Percentiles rank a stretch among this genome's conserved stretches.
Conservation (phyloP, 495 filamentous ascomycete genomes). For the Penicillium silybi region DNA sequence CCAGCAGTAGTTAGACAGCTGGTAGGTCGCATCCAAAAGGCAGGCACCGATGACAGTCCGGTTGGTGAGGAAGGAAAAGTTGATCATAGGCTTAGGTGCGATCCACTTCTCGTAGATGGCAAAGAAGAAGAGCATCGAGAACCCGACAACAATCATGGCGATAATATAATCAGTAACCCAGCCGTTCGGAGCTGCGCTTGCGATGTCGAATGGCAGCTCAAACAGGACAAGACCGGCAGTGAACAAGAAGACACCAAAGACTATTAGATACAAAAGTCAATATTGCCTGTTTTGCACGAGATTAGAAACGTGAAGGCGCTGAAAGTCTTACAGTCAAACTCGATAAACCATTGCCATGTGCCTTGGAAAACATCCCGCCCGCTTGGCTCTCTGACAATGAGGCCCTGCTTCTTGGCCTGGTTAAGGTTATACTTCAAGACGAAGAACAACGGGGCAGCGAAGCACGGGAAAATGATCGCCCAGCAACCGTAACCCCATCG, state of each 20-base stretch:
- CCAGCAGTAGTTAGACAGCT: conserved; percentile 49
- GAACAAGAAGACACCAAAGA: conserved; percentile 53
- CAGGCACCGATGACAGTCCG: conserved; percentile 61
- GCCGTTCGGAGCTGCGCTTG: conserved; percentile 32
- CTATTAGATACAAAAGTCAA: conserved; percentile 10
- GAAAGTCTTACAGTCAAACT: conserved; percentile 48
- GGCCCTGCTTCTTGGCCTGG: conserved; percentile 46
- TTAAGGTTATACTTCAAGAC: conserved; percentile 48
- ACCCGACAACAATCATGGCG: conserved; percentile 52
- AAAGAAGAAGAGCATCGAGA: conserved; percentile 50
- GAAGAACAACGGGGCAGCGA: conserved; percentile 44
- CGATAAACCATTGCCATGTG: conserved; percentile 46
- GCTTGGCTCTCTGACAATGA: conserved; percentile 26
- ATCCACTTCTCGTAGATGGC: conserved; percentile 49
- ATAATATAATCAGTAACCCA: conserved; percentile 51
- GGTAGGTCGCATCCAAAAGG: conserved; percentile 50
- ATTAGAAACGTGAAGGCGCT: not conserved
- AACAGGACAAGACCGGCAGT: conserved; percentile 54
- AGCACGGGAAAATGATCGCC: conserved; percentile 51
- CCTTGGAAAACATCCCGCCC: conserved; percentile 37
- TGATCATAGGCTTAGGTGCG: conserved; percentile 51
- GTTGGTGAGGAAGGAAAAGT: conserved; percentile 50
- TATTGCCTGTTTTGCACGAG: not conserved
- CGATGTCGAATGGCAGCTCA: conserved; percentile 55
- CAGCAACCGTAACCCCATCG: conserved; percentile 58